phyloP scores from a whole-genome alignment of 352 stramenopile genomes.

The Globisporangium spiculum region DNA sequence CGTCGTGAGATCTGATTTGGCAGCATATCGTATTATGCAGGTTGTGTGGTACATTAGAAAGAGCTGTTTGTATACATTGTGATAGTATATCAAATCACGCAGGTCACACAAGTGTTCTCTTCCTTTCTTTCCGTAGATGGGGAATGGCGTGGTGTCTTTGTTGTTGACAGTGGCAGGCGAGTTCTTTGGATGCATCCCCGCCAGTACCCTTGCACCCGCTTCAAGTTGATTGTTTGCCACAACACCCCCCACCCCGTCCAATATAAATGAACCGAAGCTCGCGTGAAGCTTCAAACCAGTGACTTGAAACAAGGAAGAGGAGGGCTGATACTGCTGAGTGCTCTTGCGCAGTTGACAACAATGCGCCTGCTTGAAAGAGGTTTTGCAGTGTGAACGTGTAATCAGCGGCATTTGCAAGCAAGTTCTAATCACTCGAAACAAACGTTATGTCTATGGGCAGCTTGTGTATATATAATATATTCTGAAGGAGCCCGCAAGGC shows the following conservation, averaged over 20 bases:
- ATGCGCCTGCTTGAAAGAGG: neutral
- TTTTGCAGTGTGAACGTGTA: neutral
- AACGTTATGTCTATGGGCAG: neutral
- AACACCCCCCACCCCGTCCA: no score
- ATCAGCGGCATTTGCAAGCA: neutral
- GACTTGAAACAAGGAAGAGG: neutral
- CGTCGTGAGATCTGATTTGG: neutral
- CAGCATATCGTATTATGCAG: neutral
- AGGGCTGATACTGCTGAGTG: neutral
- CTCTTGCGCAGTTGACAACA: neutral
- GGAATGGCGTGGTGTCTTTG: slow-evolving; percentile 13
- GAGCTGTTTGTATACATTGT: neutral
- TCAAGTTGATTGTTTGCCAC: slow-evolving; percentile 2
- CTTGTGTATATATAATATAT: neutral
- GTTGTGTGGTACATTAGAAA: no score
- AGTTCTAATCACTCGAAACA: neutral
- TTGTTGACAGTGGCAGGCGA: neutral
- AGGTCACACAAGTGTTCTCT: neutral
- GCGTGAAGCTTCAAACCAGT: neutral
- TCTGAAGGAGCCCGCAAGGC: neutral
- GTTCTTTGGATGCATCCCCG: neutral
- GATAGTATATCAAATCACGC: neutral
- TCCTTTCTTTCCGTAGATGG: neutral
- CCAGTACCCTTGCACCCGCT: neutral
- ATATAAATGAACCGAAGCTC: no score